Conservation (phyloP, 2,329 filamentous ascomycete species). For the Aspergillus ochraceoroseus region DNA sequence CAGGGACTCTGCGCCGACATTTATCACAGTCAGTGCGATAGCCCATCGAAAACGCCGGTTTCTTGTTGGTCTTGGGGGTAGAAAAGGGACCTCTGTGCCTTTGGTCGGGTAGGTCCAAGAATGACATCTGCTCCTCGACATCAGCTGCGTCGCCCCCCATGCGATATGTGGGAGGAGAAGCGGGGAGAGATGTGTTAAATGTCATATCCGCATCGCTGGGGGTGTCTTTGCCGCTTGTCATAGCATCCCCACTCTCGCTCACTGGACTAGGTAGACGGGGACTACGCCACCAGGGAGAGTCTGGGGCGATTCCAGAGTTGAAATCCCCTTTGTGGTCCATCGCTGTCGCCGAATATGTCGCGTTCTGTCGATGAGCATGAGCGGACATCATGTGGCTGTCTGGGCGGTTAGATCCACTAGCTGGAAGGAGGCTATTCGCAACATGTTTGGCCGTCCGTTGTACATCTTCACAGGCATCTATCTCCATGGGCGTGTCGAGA, state of each 20-base stretch:
- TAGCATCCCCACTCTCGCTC: conserved; percentile 33
- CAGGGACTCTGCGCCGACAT: conserved; percentile 67
- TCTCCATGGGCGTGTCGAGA: conserved; percentile 25
- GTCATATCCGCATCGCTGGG: conserved; percentile 21
- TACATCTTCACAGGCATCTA: conserved; percentile 28
- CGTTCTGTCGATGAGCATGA: conserved; percentile 28
- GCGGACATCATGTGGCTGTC: conserved; percentile 27
- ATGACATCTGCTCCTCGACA: conserved; percentile 8
- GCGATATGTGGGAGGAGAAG: conserved; percentile 4
- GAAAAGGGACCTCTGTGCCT: background rate
- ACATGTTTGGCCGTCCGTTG: conserved; percentile 19
- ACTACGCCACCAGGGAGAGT: conserved; percentile 21
- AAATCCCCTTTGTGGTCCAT: background rate
- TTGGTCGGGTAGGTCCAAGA: conserved; percentile 1
- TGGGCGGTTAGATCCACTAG: conserved; percentile 16
- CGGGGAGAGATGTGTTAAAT: conserved; percentile 10
- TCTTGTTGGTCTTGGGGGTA: conserved; percentile 13
- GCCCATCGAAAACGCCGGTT: conserved; percentile 69
- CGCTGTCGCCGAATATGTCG: conserved; percentile 5
- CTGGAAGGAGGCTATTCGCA: background rate
- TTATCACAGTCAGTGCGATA: conserved; percentile 74
- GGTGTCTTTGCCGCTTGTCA: conserved; percentile 10
- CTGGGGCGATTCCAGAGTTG: conserved; percentile 5
- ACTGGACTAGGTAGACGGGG: conserved; percentile 40
- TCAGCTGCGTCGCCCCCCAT: conserved; percentile 7